Evolutionary conservation across 2,329 filamentous ascomycete species (phyloP), one percentile per base, ranked within the genome.

Genomic region (Leptodontidium sp.): DNA sequence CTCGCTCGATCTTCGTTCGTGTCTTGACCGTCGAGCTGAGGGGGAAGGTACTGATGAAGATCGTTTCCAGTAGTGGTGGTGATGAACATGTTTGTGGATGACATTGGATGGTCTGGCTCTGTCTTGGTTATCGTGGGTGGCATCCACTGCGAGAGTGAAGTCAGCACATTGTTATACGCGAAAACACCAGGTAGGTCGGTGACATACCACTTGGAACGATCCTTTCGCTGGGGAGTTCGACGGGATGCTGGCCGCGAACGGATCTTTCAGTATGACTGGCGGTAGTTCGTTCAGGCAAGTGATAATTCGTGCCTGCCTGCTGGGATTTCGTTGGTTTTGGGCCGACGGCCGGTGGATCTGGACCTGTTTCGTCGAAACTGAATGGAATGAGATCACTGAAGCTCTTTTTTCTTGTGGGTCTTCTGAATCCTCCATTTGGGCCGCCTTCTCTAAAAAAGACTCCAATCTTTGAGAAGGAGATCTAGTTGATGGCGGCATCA

Each of bases 21-120:
- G 59, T 43, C 66, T 65, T 50, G 26, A 38, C 70, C 70, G 64
- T 73, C 69, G 17, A 68, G 52, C 49, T 69, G 73, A 47, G 21
- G 45, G 32, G 38, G 66, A 50, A 58, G 66, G 65, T 4, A 66
- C 62, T 47, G 72, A 69, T 21, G 65, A 52, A 29, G 71, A 68
- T 32, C 66, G 69, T 71, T 84, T 70, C 87, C 87, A 88, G 81
- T 88, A 89, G 79, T 89, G 87, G 77, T 89, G 87, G 74, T 89
- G 86, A 74, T 89, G 87, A 71, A 84, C 87, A 76, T 89, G 87
- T 68, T 87, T 72, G 73, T 86, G 87, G 71, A 85, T 68, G 70
- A 70, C 68, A 35, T 15, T 63, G 47, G 49, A 45, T 53, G 55
- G 61, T 68, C 68, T 21, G 61, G 65, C 49, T 65, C 45, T 40